Evolutionary conservation across 176 grass and related monocot genomes (phyloP), one percentile per base, ranked within the genome.

Genomic region (Ampelocalamus luodianensis): DNA sequence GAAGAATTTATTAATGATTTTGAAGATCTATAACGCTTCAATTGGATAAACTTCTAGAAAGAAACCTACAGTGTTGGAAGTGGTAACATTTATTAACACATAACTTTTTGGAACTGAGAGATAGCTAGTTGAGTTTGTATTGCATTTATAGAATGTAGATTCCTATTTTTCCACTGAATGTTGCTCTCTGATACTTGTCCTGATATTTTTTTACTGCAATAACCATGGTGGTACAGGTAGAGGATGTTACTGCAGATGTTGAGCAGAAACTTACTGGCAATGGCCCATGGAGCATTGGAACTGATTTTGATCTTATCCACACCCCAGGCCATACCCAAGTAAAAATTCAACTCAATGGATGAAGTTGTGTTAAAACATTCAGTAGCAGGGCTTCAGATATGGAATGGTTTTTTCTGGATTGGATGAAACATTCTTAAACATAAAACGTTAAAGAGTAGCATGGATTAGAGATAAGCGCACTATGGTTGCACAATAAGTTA

Each of bases 241-340:
- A 90, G 34, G 37, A 45, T 62, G 63, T 9, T 71, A 97, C 95
- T 64, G 85, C 60, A 48, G 79, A 93, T 91, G 92, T 95, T 49
- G 95, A 97, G 76, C 84, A 85, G 82, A 86, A 95, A 71, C 85
- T 97, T 68, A 38, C 91, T 77, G 95, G 95, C 48, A 86, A 90
- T 85, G 92, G 95, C 17, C 95, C 95, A 16, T 97, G 95, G 91
- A 91, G 59, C 77, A 93, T 95, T 75, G 89, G 79, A 66, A 84
- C 59, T 68, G 92, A 93, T 74, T 90, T 95, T 51, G 61, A 91
- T 77, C 87, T 95, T 77, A 91, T 95, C 55, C 44, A 95, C 78
- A 95, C 95, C 23, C 92, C 95, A 87, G 95, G 91, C 61, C 95
- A 97, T 84, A 95, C 92, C n/a, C 27, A 81, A 76, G 91, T 97